Base-by-base conservation (phyloP, 768 basidiomycete genomes). In the Mycena rebaudengoi region DNA sequence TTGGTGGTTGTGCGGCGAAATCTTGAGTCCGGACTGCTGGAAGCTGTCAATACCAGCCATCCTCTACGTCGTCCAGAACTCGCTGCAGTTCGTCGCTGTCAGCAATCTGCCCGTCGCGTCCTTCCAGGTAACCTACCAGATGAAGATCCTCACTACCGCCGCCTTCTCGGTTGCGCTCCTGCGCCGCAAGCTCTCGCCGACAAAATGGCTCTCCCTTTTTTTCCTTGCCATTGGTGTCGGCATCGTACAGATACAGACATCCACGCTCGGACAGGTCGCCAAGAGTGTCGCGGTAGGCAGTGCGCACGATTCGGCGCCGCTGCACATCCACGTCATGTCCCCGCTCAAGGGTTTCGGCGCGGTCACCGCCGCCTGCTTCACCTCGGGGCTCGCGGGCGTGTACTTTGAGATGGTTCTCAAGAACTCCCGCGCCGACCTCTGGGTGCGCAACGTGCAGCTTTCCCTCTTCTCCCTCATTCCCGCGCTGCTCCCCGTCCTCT, bases 71-170 rank as follows among this genome's bases (percentile, higher is more conserved):
- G 85, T 97, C n/a, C 95, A 99, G 78, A 98, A 98, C 76, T 92
- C 94, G 37, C 88, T 99, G 23, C 98, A 99, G 76, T 99, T 97
- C 77, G 94, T 98, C 68, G 98, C 98, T 23, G 91, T 97, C 64
- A 88, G 88, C 67, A 99, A 99, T 78, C 87, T 99, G 60, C 94
- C 95, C 37, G 96, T 95, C 54, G 97, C 98, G 14, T 95, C 97
- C 3, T 99, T 98, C 80, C 97, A 99, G 75, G 95, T 98, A 65
- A 94, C 93, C 10, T 97, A 98, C 75, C 96, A 98, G 78, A 96
- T 98, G 96, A 98, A 98, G 78, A 98, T 98, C 74, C 85, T 98
- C 59, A 98, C 96, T 49, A 98, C 96, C 16, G 96, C 95, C 21
- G 94, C 91, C 51, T 96, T 96, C 76, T 94, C 93, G 43, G 95